These are phyloP conservation scores for Isochrysis galbana DNA, from an alignment of 78 protist genomes.

Conservation along the genomic window DNA sequence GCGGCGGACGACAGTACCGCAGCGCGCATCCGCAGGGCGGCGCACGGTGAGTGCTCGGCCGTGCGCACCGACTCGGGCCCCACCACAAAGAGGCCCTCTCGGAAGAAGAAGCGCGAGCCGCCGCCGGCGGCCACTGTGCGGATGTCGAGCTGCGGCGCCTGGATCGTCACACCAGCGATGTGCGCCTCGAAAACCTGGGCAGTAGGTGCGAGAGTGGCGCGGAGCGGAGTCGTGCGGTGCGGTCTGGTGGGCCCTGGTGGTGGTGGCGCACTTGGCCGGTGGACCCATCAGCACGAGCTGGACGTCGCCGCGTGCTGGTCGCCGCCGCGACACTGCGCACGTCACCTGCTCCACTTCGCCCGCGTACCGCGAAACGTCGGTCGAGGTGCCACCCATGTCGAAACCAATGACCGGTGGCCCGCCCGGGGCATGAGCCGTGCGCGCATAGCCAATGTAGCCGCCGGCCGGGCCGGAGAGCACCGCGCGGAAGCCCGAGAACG, in stretches of 20 bases:
- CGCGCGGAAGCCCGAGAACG: slow-evolving; percentile 82
- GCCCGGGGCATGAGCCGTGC: slow-evolving; percentile 58
- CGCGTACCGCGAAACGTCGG: slow-evolving; percentile 78
- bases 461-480: slow-evolving; percentile 93
- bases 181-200: slow-evolving; percentile 85
- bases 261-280: too few relatives aligned
- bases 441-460: slow-evolving; percentile 90
- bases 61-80: slow-evolving; percentile 93
- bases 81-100: slow-evolving; percentile 62
- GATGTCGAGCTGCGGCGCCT: slow-evolving; percentile 88
- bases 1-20: neutral
- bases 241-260: too few relatives aligned
- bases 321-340: slow-evolving; percentile 62
- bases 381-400: slow-evolving; percentile 97
- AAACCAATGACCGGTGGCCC: slow-evolving; percentile 81
- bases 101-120: slow-evolving; percentile 76
- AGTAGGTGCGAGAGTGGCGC: too few relatives aligned
- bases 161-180: slow-evolving; percentile 87
- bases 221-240: too few relatives aligned
- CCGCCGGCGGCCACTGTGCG: slow-evolving; percentile 96
- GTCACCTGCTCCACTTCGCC: neutral
- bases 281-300: too few relatives aligned
- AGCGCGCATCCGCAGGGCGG: neutral
- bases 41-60: slow-evolving; percentile 5
- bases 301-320: too few relatives aligned